Evolutionary conservation across 1,139 yeast species (phyloP), one percentile per base, ranked within the genome.

Genomic region (Fermentozyma sake): DNA sequence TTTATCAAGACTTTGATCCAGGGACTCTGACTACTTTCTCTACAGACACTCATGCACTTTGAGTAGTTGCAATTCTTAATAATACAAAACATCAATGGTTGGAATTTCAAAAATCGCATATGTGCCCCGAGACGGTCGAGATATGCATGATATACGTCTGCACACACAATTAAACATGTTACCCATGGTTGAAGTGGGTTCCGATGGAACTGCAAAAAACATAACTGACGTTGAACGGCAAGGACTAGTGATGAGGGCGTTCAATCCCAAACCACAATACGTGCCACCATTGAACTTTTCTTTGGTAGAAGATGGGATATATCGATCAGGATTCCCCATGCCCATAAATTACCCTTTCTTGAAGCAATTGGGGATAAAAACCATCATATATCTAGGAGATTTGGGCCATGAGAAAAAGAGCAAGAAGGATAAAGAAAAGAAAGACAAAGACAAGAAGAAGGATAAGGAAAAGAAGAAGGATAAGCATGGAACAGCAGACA

Each of bases 221-320:
- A 12, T 6, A 18, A 13, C 21, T 3, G 26, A 27, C 22, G 18
- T 22, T 18, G 15, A 16, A 22, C n/a, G n/a, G n/a, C n/a, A n/a
- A n/a, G n/a, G 11, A 11, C 16, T 14, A 8, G 28, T 24, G 23
- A 24, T 37, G 30, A 24, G 29, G 12, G 26, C 26, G n/a, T n/a
- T n/a, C 27, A 29, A 32, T 9, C 42, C 42, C 15, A 39, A 43
- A 22, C 48, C 51, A 5, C 56, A 50, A 26, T 53, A 57, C 38
- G 94, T 86, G 6, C 97, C 98, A 2, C 98, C 98, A 2, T 66
- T 91, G 41, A 87, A 87, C 56, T 89, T 89, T 49, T 76, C 95
- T 1, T 72, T 85, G 12, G 95, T 89, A 2, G 95, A 85, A 39
- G 89, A 84, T 34, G 79, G 85, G 5, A 75, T 91, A 11, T 91